Evolutionary conservation across 1,139 yeast species (phyloP).

Genomic region (Protomyces inouyei): DNA sequence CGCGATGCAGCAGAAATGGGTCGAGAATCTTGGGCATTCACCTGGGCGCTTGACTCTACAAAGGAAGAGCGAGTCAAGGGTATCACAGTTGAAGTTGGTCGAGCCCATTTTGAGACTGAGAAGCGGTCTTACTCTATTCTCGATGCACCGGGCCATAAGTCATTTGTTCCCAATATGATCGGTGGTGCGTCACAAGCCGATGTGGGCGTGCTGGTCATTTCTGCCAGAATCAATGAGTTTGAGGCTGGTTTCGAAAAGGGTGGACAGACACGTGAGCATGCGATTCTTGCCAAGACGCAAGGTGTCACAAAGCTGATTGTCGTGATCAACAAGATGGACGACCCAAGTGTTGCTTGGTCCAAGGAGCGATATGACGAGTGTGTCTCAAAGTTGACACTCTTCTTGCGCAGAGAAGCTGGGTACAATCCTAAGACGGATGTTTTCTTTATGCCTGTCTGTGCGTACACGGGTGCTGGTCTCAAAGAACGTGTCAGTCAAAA

Average conservation of each 20-base stretch:
- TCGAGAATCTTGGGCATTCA: slow-evolving; percentile 98
- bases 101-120: slow-evolving; percentile 94
- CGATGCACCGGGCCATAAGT: slow-evolving; percentile 99
- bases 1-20: slow-evolving; percentile 99
- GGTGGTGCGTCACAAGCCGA: slow-evolving; percentile 99
- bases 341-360: slow-evolving; percentile 93
- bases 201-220: slow-evolving; percentile 91
- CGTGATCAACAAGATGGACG: slow-evolving; percentile 98
- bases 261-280: slow-evolving; percentile 99
- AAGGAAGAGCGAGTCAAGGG: slow-evolving; percentile 98
- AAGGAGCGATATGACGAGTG: slow-evolving; percentile 93
- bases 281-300: slow-evolving; percentile 93
- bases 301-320: slow-evolving; percentile 92
- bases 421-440: slow-evolving; percentile 58
- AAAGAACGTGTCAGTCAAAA: slow-evolving; percentile 70
- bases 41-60: slow-evolving; percentile 99
- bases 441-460: slow-evolving; percentile 92
- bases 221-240: slow-evolving; percentile 98
- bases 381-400: slow-evolving; percentile 68
- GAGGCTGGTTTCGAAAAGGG: slow-evolving; percentile 99
- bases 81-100: slow-evolving; percentile 98
- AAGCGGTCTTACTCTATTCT: slow-evolving; percentile 94
- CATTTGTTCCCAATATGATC: slow-evolving; percentile 98
- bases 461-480: slow-evolving; percentile 94
- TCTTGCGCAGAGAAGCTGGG: slow-evolving; percentile 78